Evolutionary conservation across 2,329 filamentous ascomycete genomes (phyloP).

Genomic region (Alternaria atra): DNA sequence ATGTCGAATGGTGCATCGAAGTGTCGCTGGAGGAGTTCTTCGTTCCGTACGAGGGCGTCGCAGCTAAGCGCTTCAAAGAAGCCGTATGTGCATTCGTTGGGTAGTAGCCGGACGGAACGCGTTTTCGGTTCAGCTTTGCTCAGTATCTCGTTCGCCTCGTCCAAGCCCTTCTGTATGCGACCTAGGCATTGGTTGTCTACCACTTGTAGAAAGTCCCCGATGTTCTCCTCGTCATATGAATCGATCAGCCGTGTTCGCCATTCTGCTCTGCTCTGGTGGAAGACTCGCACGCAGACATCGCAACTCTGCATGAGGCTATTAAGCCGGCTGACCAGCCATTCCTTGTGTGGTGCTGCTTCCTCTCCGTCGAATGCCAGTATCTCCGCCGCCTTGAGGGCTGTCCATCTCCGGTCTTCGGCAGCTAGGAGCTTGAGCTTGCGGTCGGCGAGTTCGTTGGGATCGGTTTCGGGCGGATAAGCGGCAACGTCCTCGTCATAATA

Average conservation of each 20-base stretch:
- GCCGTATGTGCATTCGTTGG: constrained; percentile 73
- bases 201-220: constrained; percentile 53
- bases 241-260: constrained; percentile 54
- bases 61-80: constrained; percentile 91
- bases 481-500: constrained; percentile 59
- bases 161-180: constrained; percentile 56
- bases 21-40: constrained; percentile 61
- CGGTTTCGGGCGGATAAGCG: constrained; percentile 40
- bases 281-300: constrained; percentile 61
- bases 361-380: constrained; percentile 60
- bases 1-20: constrained; percentile 87
- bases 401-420: constrained; percentile 52
- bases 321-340: constrained; percentile 53
- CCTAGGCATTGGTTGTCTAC: constrained; percentile 58
- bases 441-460: constrained; percentile 35
- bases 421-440: constrained; percentile 47
- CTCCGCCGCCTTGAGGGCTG: constrained; percentile 54
- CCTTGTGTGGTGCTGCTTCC: constrained; percentile 55
- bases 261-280: constrained; percentile 55
- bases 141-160: constrained; percentile 53
- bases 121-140: constrained; percentile 58
- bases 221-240: constrained; percentile 57
- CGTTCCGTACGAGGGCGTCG: constrained; percentile 73
- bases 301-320: constrained; percentile 56
- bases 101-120: constrained; percentile 61